Base-by-base conservation (phyloP, 2,329 filamentous ascomycete species). In the Hymenoscyphus infarciens region DNA sequence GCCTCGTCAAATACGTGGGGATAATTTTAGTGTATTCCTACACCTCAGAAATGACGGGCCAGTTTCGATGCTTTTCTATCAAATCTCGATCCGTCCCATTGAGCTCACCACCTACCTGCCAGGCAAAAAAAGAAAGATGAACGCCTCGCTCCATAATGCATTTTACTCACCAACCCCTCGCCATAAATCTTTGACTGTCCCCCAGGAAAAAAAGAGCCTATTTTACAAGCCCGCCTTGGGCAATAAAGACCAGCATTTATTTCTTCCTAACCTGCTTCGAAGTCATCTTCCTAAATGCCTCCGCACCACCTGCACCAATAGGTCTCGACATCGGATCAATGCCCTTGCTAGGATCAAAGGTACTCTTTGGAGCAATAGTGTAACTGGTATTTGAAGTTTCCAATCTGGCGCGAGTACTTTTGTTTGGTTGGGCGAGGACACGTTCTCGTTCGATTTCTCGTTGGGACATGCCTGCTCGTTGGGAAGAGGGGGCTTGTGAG, bases 271-370 rank as follows among this genome's bases (percentile, higher is more conserved):
- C 80, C 59, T 74, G 70, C 75, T 85, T 87, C 70, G 85, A 81
- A 10, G 84, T 86, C 81, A 88, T 87, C 76, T 81, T 85, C 66
- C 84, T 80, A 77, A 88, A 88, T 1, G 86, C 85, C 67, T 87
- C 85, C 74, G 85, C 79, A 63, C 85, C 86, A 64, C 80, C 81
- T n/a, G 85, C 81, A 59, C 86, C 86, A 65, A 88, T 83, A 11
- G 86, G 86, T 52, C 83, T 79, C 66, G 83, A 61, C 53, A 68
- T 61, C 54, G 73, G 83, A 66, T 85, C 83, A 5, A 79, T 75
- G 3, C 76, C 78, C 49, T 78, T 77, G 31, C 75, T 76, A 22
- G 81, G 79, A 67, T 86, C 83, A 68, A 86, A 87, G 0, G 83
- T 87, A 73, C 85, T 88, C 72, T 80, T 81, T 5, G 74, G 74